A percentile compares a stretch with the other conserved stretches of the same genome.
phyloP scores from a whole-genome alignment of 129 eudicot species.

The Heracleum sosnowskyi region DNA sequence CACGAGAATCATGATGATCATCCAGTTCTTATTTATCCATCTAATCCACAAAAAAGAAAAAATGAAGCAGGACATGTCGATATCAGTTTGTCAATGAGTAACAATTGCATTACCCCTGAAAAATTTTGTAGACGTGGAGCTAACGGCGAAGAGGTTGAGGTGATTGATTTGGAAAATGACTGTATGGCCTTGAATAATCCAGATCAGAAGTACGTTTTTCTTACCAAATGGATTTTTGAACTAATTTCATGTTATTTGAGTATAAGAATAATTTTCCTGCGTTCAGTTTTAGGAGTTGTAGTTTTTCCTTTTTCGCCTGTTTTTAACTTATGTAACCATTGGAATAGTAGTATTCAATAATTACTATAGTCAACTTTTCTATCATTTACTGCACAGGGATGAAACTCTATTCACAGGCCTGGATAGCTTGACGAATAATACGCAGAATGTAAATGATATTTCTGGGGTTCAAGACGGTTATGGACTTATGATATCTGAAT shows the following conservation, averaged over 20 bases:
- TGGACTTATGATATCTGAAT: constrained; percentile 95
- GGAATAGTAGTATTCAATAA: not conserved
- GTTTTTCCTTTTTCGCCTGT: not conserved
- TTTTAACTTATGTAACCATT: constrained; percentile 1
- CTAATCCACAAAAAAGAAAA: constrained; percentile 28
- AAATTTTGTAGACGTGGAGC: constrained; percentile 36
- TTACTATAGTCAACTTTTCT: not conserved
- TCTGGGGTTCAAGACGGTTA: constrained; percentile 73
- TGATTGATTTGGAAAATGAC: constrained; percentile 87
- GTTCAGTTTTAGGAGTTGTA: not conserved
- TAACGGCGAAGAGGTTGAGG: constrained; percentile 61
- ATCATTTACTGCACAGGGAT: constrained; percentile 35
- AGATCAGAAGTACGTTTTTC: constrained; percentile 44
- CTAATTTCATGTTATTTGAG: not conserved
- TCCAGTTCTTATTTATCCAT: constrained; percentile 30
- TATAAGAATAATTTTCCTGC: not conserved
- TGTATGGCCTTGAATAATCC: constrained; percentile 38
- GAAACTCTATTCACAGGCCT: constrained; percentile 53
- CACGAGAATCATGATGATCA: constrained; percentile 45
- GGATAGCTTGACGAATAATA: constrained; percentile 56
- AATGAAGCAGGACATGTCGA: constrained; percentile 41
- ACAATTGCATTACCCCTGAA: constrained; percentile 27
- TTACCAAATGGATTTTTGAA: not conserved
- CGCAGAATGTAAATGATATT: constrained; percentile 48
- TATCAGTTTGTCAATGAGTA: constrained; percentile 72